phyloP scores from a whole-genome alignment of 495 filamentous ascomycete species.

The Penicillium tannophilum region DNA sequence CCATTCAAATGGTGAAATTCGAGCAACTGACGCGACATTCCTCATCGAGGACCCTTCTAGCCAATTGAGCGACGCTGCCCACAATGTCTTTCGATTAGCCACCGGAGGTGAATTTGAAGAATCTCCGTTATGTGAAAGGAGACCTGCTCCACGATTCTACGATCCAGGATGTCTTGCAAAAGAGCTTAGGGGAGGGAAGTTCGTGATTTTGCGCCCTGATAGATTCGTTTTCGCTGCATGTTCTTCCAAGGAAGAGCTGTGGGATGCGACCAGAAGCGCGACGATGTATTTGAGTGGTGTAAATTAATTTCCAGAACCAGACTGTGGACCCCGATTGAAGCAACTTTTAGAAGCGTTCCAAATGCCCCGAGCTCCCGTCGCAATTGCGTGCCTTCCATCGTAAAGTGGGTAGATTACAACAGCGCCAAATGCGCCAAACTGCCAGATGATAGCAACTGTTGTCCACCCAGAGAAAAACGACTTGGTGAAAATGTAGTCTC shows the following conservation, averaged over 20 bases:
- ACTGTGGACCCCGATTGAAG: neutral
- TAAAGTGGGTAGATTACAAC: constrained; percentile 50
- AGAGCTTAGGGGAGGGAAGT: too few relatives aligned
- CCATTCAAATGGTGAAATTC: constrained; percentile 5
- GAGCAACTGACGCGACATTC: constrained; percentile 1
- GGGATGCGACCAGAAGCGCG: neutral
- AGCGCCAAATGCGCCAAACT: constrained; percentile 43
- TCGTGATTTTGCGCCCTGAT: too few relatives aligned
- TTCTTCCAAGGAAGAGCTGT: neutral
- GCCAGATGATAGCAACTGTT: constrained; percentile 49
- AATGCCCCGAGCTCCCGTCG: constrained; percentile 26
- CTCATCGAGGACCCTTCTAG: neutral
- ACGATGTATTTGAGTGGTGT: neutral
- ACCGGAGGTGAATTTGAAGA: constrained; percentile 24
- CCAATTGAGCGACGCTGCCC: neutral
- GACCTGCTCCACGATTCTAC: constrained; percentile 26
- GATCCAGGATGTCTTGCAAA: constrained; percentile 13
- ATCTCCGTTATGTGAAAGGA: constrained; percentile 23
- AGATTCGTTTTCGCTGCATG: too few relatives aligned
- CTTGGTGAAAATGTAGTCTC: constrained; percentile 47
- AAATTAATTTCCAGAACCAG: neutral
- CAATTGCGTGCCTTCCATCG: constrained; percentile 44
- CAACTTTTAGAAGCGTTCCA: constrained; percentile 24
- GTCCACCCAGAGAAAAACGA: constrained; percentile 50
- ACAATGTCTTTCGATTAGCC: constrained; percentile 19